These are phyloP conservation scores for Cryptomeria japonica DNA, from an alignment of 75 land plant species.

Conservation along the genomic window DNA sequence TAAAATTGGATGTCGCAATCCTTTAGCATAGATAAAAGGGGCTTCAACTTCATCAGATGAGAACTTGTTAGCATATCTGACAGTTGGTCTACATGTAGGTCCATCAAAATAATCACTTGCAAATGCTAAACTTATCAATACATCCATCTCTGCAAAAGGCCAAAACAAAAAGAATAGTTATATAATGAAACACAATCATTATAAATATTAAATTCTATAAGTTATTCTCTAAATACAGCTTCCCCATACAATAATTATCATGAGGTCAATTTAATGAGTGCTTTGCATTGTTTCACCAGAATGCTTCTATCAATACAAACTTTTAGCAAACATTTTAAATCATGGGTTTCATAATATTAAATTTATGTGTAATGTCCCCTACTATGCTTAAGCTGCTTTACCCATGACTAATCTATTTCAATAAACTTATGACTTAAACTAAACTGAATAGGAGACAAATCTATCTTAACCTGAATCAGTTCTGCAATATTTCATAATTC, in stretches of 20 bases:
- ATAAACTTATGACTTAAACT: too few relatives aligned
- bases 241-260: neutral
- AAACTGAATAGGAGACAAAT: too few relatives aligned
- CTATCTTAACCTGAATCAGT: too few relatives aligned
- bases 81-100: constrained; percentile 69
- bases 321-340: neutral
- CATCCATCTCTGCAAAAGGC: constrained; percentile 77
- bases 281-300: neutral
- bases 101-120: constrained; percentile 79
- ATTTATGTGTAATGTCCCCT: too few relatives aligned
- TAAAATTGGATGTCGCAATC: constrained; percentile 81
- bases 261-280: neutral
- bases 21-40: constrained; percentile 63
- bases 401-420: too few relatives aligned
- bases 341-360: neutral
- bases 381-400: too few relatives aligned
- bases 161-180: constrained; percentile 7
- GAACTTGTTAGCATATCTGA: constrained; percentile 10
- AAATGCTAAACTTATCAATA: constrained; percentile 70
- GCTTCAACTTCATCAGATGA: constrained; percentile 22
- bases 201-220: neutral
- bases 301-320: neutral
- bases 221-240: neutral
- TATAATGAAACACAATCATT: constrained; percentile 3
- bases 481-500: too few relatives aligned